Base-by-base conservation (phyloP, 2,329 filamentous ascomycete species). In the Davidsoniella neocaledoniae region DNA sequence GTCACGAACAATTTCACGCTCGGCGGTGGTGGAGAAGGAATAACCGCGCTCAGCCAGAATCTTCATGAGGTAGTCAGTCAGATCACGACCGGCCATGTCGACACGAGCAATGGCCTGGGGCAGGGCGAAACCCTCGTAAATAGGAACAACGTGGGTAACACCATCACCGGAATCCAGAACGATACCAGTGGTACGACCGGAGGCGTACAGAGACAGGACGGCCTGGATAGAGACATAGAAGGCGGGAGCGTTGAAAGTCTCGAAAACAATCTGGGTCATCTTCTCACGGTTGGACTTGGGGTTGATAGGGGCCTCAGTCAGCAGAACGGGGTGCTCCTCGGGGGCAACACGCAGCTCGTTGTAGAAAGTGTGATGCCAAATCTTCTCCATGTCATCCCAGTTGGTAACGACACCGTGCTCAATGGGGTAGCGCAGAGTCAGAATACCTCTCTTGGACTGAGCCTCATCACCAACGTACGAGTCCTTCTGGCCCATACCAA, bases 381-480 rank as follows among this genome's bases (percentile, higher is more conserved):
- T 96, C 83, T 96, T 96, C 79, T 96, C 91, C 91, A 96, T 96
- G 72, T 96, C 91, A 71, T 98, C 91, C 91, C 91, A 98, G 86
- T 96, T 96, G 76, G 91, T 98, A 68, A 98, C 91, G 64, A 98
- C 91, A 91, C 91, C 91, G 82, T 98, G 91, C 81, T 98, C 91
- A 69, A 98, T 98, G 68, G 91, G 91, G 76, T 98, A 98, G 77
- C 91, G 83, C 68, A 98, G 81, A 58, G 90, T 96, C 63, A 98
- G 81, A 75, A 98, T 96, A 94, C 91, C 91, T 91, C 91, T 90
- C 88, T 98, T 98, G 69, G 91, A 98, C 79, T 98, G 91, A 74
- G 91, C 91, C 79, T 98, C 91, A 75, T 98, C 91, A 79, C 91
- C 91, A 63, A 98, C 91, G 68, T 98, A 98, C 57, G 91, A 96